Base-by-base conservation (phyloP, 176 grass and related monocot species). In the Puccinellia tenuiflora region DNA sequence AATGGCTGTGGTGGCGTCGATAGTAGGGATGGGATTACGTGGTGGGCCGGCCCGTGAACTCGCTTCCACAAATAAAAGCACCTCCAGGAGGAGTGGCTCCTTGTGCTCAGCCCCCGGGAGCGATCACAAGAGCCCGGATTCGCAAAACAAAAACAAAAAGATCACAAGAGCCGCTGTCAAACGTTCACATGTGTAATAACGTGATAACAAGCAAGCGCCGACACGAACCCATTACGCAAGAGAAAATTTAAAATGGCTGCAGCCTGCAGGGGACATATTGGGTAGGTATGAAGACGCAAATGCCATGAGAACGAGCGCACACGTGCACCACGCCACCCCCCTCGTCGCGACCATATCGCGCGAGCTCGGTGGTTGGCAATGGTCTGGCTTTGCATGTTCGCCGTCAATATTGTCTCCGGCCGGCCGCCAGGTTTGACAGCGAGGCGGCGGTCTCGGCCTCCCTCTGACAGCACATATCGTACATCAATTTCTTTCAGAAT, bases 321-420 rank as follows among this genome's bases (percentile, higher is more conserved):
- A 33, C 18, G 77, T 42, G 43, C 77, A 66, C 77, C 68, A 3
- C 57, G 85, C 85, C 34, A 45, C 68, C 84, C 12, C 45, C 65
- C 17, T 10, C 55, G 54, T 4, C 56, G 40, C 7, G 17, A n/a
- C 22, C 57, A 13, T 9, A 12, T 4, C 54, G 1, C 28, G 4
- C 54, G 21, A 64, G 28, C 68, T 1, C 61, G 37, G 62, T 69
- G 35, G 63, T 34, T 37, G 64, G 15, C 16, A 17, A 43, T 13
- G 40, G 40, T 2, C 40, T 42, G 40, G 40, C 40, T 42, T 39
- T 8, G 37, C 37, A 9, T 40, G 39, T 45, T 45, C 11, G 42
- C 42, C 39, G 42, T 45, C 11, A 12, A 45, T 45, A 45, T 45
- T 45, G 42, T 45, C 11, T 9, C 42, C 42, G 42, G 42, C 1